A percentile compares a stretch with the other conserved stretches of the same genome.
Conservation (phyloP, 2,329 filamentous ascomycete species). For the Epichloe bromicola region DNA sequence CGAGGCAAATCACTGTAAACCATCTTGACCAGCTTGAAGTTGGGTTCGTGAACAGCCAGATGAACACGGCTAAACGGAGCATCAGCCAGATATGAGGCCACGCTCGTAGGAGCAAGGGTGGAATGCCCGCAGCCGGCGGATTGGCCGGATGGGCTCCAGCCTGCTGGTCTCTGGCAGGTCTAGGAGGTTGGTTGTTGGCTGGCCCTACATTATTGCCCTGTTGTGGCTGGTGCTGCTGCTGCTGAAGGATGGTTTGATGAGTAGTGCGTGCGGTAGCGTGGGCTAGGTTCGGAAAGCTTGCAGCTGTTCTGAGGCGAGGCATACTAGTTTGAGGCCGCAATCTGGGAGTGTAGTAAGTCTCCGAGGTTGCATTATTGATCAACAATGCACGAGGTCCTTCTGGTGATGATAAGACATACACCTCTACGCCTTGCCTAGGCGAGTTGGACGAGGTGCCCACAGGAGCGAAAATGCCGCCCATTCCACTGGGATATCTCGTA, state of each 20-base stretch:
- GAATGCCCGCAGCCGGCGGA: conserved; percentile 20
- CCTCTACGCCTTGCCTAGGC: conserved; percentile 28
- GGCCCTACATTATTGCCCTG: background rate
- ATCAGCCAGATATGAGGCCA: conserved; percentile 52
- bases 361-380: conserved; percentile 34
- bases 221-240: conserved; percentile 9
- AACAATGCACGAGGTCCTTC: conserved; percentile 45
- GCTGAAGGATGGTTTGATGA: conserved; percentile 1
- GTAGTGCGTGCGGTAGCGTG: background rate
- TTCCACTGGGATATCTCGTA: conserved; percentile 19
- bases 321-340: conserved; percentile 14
- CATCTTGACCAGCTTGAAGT: conserved; percentile 46
- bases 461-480: conserved; percentile 13
- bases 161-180: background rate
- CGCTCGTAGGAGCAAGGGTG: conserved; percentile 23
- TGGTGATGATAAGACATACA: conserved; percentile 49
- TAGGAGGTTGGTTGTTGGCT: background rate
- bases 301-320: conserved; percentile 14
- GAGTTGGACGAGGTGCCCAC: conserved; percentile 6
- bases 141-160: conserved; percentile 24
- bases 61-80: conserved; percentile 42
- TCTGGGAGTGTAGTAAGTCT: conserved; percentile 39
- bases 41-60: conserved; percentile 52
- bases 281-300: conserved; percentile 7
- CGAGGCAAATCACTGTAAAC: conserved; percentile 40